Evolutionary conservation across 208 protist genomes (phyloP), one percentile per base, ranked within the genome.

Genomic region (Crithidia brevicula): DNA sequence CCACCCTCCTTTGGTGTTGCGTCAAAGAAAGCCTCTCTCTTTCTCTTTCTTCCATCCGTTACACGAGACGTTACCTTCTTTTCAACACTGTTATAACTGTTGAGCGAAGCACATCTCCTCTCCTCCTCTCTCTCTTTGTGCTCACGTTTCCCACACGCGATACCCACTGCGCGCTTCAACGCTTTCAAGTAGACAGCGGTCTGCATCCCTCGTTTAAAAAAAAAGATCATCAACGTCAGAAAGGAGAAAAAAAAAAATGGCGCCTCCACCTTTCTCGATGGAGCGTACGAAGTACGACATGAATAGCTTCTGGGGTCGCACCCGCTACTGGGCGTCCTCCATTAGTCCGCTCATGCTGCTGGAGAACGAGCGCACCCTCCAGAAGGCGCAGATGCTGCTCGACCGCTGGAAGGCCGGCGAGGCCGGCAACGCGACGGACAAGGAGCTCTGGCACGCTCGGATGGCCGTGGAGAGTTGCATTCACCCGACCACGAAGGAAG

Each of bases 401-500:
- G 76, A 90, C 58, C 73, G 77, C 30, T 85, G 82, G 75, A 81
- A 83, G 43, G 67, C 68, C 34, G 63, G 69, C 6, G 47, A 82
- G 62, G 68, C 54, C 10, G 38, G 45, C 9, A 58, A 53, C 45
- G 81, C 68, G 10, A 68, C 43, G 42, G 77, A 92, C 57, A 84
- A 77, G 20, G 75, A 95, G 56, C 78, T 98, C 7, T 98, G 92
- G 90, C 78, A 83, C 34, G 93, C 94, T 2, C 95, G 93, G 49
- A 88, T 74, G 49, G 79, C 86, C 18, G 59, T 95, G 8, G 91
- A 97, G 82, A 85, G 83, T 38, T 95, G 85, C 62, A 67, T 98
- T 7, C 96, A 98, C 77, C 94, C 94, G 7, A 96, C 96, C 50
- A 95, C 88, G 9, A 83, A 86, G 28, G 93, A 98, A 6, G 84